Percentiles rank a stretch among this genome's conserved stretches.
Evolutionary conservation across 2,329 filamentous ascomycete genomes (phyloP).

Genomic region (Aspergillus sp.): DNA sequence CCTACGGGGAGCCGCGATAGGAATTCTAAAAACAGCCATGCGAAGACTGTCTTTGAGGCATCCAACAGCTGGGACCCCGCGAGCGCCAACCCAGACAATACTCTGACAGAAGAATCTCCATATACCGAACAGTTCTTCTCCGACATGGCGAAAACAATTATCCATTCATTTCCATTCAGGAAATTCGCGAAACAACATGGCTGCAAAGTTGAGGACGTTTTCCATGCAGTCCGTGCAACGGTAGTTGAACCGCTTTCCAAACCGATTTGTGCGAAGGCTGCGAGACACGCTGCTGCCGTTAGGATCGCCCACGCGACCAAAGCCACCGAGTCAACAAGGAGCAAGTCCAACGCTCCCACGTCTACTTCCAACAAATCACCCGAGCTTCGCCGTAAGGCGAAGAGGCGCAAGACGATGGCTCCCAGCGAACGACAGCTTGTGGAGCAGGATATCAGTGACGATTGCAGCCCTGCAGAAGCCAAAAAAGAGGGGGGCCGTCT

Average conservation of each 20-base stretch:
- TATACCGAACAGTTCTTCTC: constrained; percentile 25
- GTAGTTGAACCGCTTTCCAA: constrained; percentile 23
- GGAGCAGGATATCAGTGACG: constrained; percentile 7
- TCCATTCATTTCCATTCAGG: constrained; percentile 23
- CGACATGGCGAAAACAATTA: constrained; percentile 24
- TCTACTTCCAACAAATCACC: neutral
- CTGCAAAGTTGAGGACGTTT: constrained; percentile 21
- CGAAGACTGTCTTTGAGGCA: neutral
- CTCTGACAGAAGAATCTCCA: neutral
- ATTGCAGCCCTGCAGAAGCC: constrained; percentile 4
- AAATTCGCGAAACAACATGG: constrained; percentile 23
- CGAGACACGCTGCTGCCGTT: neutral
- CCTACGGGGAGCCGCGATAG: neutral
- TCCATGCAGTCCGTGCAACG: constrained; percentile 20
- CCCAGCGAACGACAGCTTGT: constrained; percentile 4
- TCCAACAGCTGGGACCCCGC: neutral
- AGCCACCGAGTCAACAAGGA: no score
- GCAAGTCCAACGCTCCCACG: neutral
- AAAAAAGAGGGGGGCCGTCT: neutral
- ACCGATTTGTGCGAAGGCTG: neutral
- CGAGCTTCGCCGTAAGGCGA: neutral
- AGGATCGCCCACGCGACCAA: neutral
- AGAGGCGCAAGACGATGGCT: neutral
- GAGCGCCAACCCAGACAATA: neutral
- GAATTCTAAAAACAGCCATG: neutral